Conservation (phyloP, 169 alveolate species). For the Theileria annulata region DNA sequence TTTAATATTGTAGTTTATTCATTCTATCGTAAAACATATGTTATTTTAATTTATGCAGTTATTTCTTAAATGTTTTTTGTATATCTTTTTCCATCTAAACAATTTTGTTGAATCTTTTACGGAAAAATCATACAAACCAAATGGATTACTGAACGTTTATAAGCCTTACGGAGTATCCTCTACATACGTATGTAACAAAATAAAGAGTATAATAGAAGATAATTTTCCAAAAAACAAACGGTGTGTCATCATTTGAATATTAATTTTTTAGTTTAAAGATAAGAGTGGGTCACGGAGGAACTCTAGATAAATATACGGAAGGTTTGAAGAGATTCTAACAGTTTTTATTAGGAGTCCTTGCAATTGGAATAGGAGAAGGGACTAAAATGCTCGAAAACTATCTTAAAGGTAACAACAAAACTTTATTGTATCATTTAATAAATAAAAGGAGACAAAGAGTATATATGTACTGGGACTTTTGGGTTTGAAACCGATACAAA, state of each 20-base stretch:
- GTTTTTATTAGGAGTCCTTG: slow-evolving; percentile 63
- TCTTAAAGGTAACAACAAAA: slow-evolving; percentile 45
- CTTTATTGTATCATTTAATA: background rate
- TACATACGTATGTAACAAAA: slow-evolving; percentile 36
- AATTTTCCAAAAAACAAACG: slow-evolving; percentile 7
- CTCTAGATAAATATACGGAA: slow-evolving; percentile 74
- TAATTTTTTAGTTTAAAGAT: slow-evolving; percentile 28
- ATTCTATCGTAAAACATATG: background rate
- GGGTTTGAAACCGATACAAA: slow-evolving; percentile 77
- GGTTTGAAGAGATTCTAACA: background rate
- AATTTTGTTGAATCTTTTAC: background rate
- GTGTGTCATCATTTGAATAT: background rate
- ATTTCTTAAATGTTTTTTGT: background rate
- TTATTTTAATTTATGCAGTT: background rate
- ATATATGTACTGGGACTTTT: slow-evolving; percentile 62
- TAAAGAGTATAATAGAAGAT: slow-evolving; percentile 29
- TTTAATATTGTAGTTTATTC: background rate
- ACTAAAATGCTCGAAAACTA: slow-evolving; percentile 63
- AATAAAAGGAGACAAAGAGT: slow-evolving; percentile 63
- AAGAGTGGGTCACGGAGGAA: slow-evolving; percentile 81
- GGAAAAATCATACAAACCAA: slow-evolving; percentile 8
- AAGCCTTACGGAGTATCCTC: slow-evolving; percentile 62
- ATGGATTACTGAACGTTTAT: slow-evolving; percentile 60
- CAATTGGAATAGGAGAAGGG: slow-evolving; percentile 72
- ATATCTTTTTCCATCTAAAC: background rate